Base-by-base conservation (phyloP, 345 rosid genomes). In the Hibiscus trionum region DNA sequence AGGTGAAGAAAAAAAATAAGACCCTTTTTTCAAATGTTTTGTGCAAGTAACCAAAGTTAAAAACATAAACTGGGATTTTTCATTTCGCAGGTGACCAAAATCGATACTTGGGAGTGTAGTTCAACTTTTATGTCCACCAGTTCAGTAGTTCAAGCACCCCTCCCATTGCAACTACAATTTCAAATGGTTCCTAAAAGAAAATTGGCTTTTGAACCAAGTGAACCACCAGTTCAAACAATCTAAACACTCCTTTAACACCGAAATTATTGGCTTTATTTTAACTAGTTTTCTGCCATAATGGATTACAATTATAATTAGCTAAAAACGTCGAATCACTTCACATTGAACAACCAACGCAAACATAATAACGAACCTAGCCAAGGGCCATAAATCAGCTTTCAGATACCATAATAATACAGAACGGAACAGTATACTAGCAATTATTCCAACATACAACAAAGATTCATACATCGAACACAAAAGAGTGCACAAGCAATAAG, bases 211-310 rank as follows among this genome's bases (percentile, higher is more conserved):
- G 69, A 67, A 26, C 12, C 71, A 67, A 47, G 10, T 15, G 39
- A 67, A 47, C 4, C 39, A 66, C 56, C 69, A 66, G 46, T 46
- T 42, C 33, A 33, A 67, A 27, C 26, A 67, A 47, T 67, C 58
- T 47, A 2, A 66, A 17, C 7, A 27, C 39, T 21, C 56, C 42
- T 47, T 67, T 24, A 14, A 29, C 59, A 8, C 19, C 8, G 27
- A 19, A 67, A 15, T 26, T 27, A 0, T 15, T 14, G 3, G 52
- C 16, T 66, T 42, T 14, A 19, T 10, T 65, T 66, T 66, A 9
- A 66, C 49, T 7, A 12, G 49, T 53, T 24, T 39, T 46, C 35
- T 24, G 35, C 7, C 1, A 46, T 24, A 24, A 4, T 21, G 31
- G 56, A 11, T 46, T 47, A 26, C 39, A 15, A 66, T 26, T 66